Evolutionary conservation across 208 protist species (phyloP).

Genomic region (Blechomonas ayalai): DNA sequence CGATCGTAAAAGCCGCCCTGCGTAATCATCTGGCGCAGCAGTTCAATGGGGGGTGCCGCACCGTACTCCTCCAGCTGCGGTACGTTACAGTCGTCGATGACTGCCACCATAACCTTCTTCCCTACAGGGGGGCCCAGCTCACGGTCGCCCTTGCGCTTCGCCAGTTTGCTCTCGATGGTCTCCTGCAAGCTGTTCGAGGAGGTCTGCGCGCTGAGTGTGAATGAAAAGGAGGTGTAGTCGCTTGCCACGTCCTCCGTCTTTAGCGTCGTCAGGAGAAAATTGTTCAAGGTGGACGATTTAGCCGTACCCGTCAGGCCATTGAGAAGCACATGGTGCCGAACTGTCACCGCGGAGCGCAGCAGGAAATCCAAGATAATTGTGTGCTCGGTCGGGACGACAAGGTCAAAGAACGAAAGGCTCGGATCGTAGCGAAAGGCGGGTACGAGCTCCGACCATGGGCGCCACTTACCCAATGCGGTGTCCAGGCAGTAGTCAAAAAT

Average conservation of each 20-base stretch:
- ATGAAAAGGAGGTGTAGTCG: constrained; percentile 66
- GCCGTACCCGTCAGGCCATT: constrained; percentile 92
- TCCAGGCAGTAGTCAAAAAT: constrained; percentile 93
- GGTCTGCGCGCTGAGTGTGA: constrained; percentile 92
- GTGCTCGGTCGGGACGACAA: constrained; percentile 94
- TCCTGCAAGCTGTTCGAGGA: constrained; percentile 85
- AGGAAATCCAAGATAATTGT: constrained; percentile 83
- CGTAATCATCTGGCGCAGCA: constrained; percentile 91
- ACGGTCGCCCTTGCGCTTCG: constrained; percentile 82
- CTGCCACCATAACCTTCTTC: constrained; percentile 83
- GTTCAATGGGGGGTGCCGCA: constrained; percentile 91
- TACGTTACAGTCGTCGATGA: constrained; percentile 95
- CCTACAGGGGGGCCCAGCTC: constrained; percentile 74
- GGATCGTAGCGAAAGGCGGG: constrained; percentile 87
- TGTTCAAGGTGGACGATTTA: constrained; percentile 88
- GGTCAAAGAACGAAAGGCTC: constrained; percentile 87
- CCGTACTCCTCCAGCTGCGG: constrained; percentile 92
- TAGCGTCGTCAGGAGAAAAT: constrained; percentile 66
- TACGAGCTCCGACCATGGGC: constrained; percentile 79
- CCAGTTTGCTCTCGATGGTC: constrained; percentile 91
- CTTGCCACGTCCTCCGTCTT: constrained; percentile 59
- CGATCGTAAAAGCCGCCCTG: constrained; percentile 89
- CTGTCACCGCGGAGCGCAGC: constrained; percentile 41
- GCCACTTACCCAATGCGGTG: constrained; percentile 52
- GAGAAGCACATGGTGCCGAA: constrained; percentile 74